A percentile compares a stretch with the other conserved stretches of the same genome.
phyloP scores from a whole-genome alignment of 78 protist species.

The Chrysochromulina parva region DNA sequence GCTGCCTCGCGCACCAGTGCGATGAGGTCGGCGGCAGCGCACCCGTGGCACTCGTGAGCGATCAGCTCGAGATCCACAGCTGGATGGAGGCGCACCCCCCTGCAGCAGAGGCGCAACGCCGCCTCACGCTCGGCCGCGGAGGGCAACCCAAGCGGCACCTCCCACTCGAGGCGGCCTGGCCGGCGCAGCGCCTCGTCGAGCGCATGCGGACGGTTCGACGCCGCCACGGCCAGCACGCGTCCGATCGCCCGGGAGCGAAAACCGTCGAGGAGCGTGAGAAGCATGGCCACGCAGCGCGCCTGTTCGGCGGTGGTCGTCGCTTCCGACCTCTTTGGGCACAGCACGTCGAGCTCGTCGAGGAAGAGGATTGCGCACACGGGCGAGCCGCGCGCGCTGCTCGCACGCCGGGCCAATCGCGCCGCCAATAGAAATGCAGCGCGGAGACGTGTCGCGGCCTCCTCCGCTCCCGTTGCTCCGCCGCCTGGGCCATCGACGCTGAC shows the following conservation, averaged over 20 bases:
- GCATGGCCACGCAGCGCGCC: not conserved
- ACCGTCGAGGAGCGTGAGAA: not conserved
- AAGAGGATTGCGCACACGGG: not conserved
- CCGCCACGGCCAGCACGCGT: constrained; percentile 62
- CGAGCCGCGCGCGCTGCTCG: not conserved
- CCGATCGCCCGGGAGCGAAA: not conserved
- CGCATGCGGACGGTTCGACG: constrained; percentile 66
- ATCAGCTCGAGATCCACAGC: not conserved
- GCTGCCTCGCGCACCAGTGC: not conserved
- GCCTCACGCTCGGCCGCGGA: not conserved
- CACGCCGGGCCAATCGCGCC: not conserved
- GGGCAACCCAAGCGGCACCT: not conserved
- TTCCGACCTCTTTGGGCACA: not conserved
- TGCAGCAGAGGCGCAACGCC: not conserved
- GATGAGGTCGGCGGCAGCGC: not conserved
- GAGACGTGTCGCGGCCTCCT: not conserved
- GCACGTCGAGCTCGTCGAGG: not conserved
- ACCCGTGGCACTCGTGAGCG: not conserved
- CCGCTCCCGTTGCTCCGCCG: not conserved
- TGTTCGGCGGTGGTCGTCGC: not conserved
- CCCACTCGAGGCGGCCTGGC: constrained; percentile 58
- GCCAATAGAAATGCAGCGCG: not conserved
- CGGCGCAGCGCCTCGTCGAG: constrained; percentile 72
- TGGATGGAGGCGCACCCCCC: not conserved
- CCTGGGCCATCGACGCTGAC: not conserved